phyloP scores from a whole-genome alignment of 106 monocot species.

The Triglochin maritima region DNA sequence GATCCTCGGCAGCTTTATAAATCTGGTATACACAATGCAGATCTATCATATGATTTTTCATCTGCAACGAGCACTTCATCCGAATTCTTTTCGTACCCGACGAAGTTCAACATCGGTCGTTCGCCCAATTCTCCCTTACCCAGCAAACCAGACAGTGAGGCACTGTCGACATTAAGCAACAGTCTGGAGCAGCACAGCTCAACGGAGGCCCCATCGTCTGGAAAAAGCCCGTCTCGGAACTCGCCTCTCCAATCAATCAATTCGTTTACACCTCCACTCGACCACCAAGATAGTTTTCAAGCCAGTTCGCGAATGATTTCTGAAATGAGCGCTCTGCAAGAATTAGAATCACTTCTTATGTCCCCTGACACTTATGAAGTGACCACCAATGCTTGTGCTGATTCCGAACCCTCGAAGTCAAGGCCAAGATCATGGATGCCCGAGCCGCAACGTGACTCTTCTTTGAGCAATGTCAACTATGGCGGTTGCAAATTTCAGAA shows the following conservation, averaged over 20 bases:
- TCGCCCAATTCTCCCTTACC: constrained; percentile 66
- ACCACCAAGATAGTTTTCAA: constrained; percentile 9
- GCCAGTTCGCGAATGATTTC: constrained; percentile 8
- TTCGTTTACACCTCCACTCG: constrained; percentile 11
- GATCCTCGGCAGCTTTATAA: background rate
- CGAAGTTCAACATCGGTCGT: background rate
- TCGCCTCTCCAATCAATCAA: constrained; percentile 16
- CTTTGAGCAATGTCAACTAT: constrained; percentile 15
- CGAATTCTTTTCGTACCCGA: background rate
- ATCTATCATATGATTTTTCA: background rate
- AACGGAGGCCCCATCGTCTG: constrained; percentile 13
- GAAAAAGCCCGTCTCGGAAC: constrained; percentile 1
- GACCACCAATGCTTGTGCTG: constrained; percentile 17
- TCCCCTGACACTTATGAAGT: constrained; percentile 44
- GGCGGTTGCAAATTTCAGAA: constrained; percentile 8
- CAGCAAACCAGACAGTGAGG: constrained; percentile 18
- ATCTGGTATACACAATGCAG: background rate
- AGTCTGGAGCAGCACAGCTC: constrained; percentile 34
- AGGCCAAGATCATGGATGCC: background rate
- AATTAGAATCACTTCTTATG: constrained; percentile 74
- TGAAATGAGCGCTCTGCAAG: constrained; percentile 46
- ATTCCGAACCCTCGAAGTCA: background rate
- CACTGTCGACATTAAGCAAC: constrained; percentile 22
- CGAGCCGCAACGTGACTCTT: background rate
- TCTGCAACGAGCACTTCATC: background rate